Conservation (phyloP, 1,284 basidiomycete species). For the Boletus smithii region DNA sequence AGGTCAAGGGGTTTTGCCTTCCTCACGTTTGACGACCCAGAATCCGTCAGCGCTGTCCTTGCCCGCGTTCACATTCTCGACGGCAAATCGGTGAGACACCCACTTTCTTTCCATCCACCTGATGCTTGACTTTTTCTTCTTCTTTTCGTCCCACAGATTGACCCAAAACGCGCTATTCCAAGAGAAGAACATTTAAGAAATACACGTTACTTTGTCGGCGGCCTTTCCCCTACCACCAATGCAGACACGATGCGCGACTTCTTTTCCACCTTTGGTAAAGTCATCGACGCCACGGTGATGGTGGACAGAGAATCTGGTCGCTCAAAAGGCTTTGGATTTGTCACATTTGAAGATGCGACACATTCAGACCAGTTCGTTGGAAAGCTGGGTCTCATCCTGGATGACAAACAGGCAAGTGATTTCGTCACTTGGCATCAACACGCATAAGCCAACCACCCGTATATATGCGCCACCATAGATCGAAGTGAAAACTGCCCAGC, state of each 20-base stretch:
- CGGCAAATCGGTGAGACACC: conserved; percentile 73
- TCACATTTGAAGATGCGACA: conserved; percentile 81
- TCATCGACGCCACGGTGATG: conserved; percentile 92
- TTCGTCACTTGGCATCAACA: too few relatives aligned
- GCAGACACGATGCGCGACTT: conserved; percentile 79
- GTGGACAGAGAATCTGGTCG: conserved; percentile 86
- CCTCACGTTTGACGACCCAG: conserved; percentile 85
- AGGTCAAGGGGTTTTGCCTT: conserved; percentile 94
- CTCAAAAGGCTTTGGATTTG: conserved; percentile 93
- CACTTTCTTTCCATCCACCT: conserved; percentile 24
- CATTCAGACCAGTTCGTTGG: conserved; percentile 72
- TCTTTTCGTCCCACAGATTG: conserved; percentile 81
- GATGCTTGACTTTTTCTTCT: conserved; percentile 1
- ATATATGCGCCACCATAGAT: conserved; percentile 47
- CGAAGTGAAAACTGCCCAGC: conserved; percentile 84
- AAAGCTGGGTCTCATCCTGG: conserved; percentile 65
- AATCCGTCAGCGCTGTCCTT: conserved; percentile 80
- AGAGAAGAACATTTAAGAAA: conserved; percentile 81
- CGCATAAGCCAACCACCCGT: not conserved
- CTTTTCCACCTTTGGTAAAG: conserved; percentile 75
- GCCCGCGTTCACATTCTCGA: conserved; percentile 83
- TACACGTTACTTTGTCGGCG: conserved; percentile 87
- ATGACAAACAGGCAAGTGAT: conserved; percentile 68
- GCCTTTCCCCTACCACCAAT: conserved; percentile 74
- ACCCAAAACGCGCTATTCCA: conserved; percentile 93